Base-by-base conservation (phyloP, 2,329 filamentous ascomycete species). In the Botryotinia calthae region DNA sequence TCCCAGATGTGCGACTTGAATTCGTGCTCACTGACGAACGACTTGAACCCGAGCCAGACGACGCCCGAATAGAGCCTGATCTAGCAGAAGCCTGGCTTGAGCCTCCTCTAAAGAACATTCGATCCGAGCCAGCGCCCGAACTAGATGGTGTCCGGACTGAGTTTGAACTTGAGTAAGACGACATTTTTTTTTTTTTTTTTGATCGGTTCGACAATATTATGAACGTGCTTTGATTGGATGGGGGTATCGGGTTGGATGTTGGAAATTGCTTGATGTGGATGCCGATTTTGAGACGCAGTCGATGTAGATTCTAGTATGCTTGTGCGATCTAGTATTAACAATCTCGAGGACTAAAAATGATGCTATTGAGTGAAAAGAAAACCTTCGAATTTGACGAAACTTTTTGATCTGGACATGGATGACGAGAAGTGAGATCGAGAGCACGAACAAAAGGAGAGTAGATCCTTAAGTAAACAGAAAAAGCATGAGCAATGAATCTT, bases 121-220 rank as follows among this genome's bases (percentile, higher is more conserved):
- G 48, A 54, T 16, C 48, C 48, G 12, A n/a, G 48, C 48, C 48
- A 1, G 48, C 4, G 48, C 48, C 22, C 2, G 48, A 25, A 14
- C 10, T 14, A 12, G 22, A 51, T 25, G 25, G 10, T 25, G 22
- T 51, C 10, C 10, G 4, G 22, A 10, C 25, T 2, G 22, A 14
- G 48, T 12, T n/a, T n/a, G 48, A 54, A n/a, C 25, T 5, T 12
- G 51, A 56, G 51, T 9, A 3, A 56, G 14, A 56, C 1, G 51
- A 31, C 51, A 28, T 28, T 16, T 16, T n/a, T 6, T 34, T 28
- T 4, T 28, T 4, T 20, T 6, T 2, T 16, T n/a, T 16, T 18
- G 14, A 2, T 28, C 1, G 12, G 2, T 18, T 28, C 1, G 16
- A 4, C 0, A 0, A 28, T 28, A 0, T 7, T 8, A 8, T 28